Evolutionary conservation across 2,329 filamentous ascomycete genomes (phyloP).

Genomic region (Neofusicoccum ribis): DNA sequence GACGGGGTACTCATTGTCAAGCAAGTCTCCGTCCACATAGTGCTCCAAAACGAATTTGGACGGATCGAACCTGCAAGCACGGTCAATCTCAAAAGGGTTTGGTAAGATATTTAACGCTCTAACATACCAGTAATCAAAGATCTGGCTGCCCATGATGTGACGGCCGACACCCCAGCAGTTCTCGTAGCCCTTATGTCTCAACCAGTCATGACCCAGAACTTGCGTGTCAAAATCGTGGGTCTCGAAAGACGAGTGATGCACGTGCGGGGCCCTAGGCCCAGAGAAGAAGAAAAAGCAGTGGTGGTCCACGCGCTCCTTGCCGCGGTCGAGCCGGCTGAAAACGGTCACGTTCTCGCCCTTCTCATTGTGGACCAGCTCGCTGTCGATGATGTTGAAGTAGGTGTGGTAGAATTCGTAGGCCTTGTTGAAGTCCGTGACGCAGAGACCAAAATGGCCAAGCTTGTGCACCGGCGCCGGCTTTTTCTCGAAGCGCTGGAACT

Average conservation of each 20-base stretch:
- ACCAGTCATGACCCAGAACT: constrained; percentile 68
- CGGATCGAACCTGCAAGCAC: constrained; percentile 45
- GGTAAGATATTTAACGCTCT: too few relatives aligned
- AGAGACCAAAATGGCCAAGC: constrained; percentile 51
- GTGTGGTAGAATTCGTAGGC: constrained; percentile 47
- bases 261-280: constrained; percentile 44
- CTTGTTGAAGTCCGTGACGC: constrained; percentile 38
- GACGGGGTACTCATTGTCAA: constrained; percentile 2
- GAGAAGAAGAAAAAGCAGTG: constrained; percentile 55
- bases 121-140: constrained; percentile 70
- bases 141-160: constrained; percentile 69
- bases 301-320: constrained; percentile 53
- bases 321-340: constrained; percentile 58
- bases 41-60: constrained; percentile 66
- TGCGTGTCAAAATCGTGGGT: constrained; percentile 72
- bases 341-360: constrained; percentile 43
- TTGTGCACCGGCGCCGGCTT: constrained; percentile 19
- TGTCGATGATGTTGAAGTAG: constrained; percentile 50
- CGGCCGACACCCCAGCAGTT: constrained; percentile 71
- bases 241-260: constrained; percentile 70
- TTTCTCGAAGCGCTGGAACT: constrained; percentile 46
- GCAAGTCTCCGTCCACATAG: constrained; percentile 61
- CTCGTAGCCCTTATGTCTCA: constrained; percentile 62
- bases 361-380: constrained; percentile 38
- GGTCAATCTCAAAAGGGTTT: not conserved